These are phyloP conservation scores for Lagerstroemia fauriei DNA, from an alignment of 441 rosid species.

Conservation along the genomic window DNA sequence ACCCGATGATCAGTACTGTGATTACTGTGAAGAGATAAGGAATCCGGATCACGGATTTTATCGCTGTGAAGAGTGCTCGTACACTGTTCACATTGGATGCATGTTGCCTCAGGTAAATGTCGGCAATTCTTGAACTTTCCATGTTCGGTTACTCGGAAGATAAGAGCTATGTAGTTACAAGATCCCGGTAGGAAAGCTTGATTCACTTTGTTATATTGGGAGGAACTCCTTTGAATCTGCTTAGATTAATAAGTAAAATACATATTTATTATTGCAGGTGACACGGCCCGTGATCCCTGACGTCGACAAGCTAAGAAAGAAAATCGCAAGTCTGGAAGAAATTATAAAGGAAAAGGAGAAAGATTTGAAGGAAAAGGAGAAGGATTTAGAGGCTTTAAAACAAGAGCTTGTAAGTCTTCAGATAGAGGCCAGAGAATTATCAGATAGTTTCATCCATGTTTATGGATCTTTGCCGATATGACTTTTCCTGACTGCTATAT, in stretches of 20 bases:
- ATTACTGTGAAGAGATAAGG: conserved; percentile 5
- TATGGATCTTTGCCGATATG: neutral
- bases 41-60: conserved; percentile 7
- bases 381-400: neutral
- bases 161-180: neutral
- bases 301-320: neutral
- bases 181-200: too few relatives aligned
- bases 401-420: neutral
- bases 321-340: neutral
- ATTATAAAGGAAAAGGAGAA: neutral
- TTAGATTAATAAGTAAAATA: neutral
- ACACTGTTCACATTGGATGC: neutral
- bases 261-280: neutral
- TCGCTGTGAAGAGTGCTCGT: neutral
- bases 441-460: neutral
- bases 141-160: neutral
- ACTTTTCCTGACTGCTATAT: neutral
- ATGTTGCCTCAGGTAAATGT: neutral
- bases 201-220: too few relatives aligned
- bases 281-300: neutral
- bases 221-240: neutral
- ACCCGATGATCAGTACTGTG: neutral
- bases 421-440: neutral
- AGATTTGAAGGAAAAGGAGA: neutral
- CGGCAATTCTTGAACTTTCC: neutral